Evolutionary conservation across 2,329 filamentous ascomycete species (phyloP).

Genomic region (Chaetomiaceae sp.): DNA sequence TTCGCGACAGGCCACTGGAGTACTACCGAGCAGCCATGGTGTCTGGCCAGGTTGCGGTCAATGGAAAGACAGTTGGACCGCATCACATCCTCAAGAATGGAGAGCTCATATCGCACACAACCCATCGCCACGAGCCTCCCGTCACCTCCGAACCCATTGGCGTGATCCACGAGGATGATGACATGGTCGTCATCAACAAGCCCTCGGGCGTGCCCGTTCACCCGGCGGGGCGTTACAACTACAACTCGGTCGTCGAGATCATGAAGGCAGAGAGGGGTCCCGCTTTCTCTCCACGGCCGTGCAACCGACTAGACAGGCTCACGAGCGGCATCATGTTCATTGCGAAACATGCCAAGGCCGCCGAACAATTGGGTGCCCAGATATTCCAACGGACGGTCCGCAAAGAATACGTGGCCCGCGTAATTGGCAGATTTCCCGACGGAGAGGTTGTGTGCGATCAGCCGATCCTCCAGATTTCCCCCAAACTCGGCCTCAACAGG

Average conservation of each 20-base stretch:
- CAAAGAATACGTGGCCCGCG: slow-evolving; percentile 92
- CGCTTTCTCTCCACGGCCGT: slow-evolving; percentile 59
- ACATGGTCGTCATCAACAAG: slow-evolving; percentile 96
- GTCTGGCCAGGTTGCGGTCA: slow-evolving; percentile 71
- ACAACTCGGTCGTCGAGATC: slow-evolving; percentile 91
- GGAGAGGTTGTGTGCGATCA: slow-evolving; percentile 89
- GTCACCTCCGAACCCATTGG: slow-evolving; percentile 75
- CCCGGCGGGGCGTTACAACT: slow-evolving; percentile 90
- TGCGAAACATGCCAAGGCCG: slow-evolving; percentile 76
- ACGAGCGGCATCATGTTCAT: slow-evolving; percentile 99
- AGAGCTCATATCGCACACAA: slow-evolving; percentile 84
- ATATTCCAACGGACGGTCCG: slow-evolving; percentile 77
- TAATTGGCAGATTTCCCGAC: slow-evolving; percentile 86
- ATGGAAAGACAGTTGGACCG: slow-evolving; percentile 65
- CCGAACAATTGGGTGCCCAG: slow-evolving; percentile 70
- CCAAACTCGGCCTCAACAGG: slow-evolving; percentile 88
- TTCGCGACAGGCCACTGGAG: slow-evolving; percentile 76
- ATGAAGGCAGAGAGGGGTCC: slow-evolving; percentile 69
- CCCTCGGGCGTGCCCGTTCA: slow-evolving; percentile 93
- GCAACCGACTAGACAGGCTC: slow-evolving; percentile 88
- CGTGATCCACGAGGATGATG: slow-evolving; percentile 84
- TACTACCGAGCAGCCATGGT: slow-evolving; percentile 89
- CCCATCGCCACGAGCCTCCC: slow-evolving; percentile 93
- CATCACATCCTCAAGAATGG: slow-evolving; percentile 78
- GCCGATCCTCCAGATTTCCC: slow-evolving; percentile 88